A percentile compares a stretch with the other conserved stretches of the same genome.
Conservation (phyloP, 768 basidiomycete species). For the Boletellus ananas region DNA sequence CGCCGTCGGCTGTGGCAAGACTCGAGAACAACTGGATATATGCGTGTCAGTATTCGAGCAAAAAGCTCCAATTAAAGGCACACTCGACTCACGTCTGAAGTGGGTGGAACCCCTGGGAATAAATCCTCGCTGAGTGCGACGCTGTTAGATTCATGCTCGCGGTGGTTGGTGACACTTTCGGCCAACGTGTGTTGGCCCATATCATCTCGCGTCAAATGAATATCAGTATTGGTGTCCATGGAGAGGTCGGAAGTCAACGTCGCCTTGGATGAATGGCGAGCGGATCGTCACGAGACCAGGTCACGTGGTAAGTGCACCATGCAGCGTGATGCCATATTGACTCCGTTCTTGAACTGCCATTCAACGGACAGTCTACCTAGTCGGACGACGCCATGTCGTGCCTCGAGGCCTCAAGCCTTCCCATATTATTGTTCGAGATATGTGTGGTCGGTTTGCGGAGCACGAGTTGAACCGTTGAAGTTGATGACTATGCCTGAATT, state of each 20-base stretch:
- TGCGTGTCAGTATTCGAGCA: neutral
- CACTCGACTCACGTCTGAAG: constrained; percentile 5
- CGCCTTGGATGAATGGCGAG: neutral
- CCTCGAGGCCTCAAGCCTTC: neutral
- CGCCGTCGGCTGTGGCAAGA: neutral
- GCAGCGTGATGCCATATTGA: too few species aligned
- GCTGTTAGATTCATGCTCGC: neutral
- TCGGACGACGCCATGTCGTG: neutral
- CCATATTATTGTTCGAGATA: neutral
- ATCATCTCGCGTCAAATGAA: neutral
- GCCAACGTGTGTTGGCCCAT: neutral
- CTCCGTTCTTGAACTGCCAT: too few species aligned
- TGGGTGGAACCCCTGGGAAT: neutral
- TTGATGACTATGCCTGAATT: neutral
- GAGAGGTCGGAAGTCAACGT: neutral
- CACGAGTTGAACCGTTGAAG: neutral
- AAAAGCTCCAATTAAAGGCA: neutral
- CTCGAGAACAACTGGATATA: constrained; percentile 12
- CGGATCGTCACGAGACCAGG: neutral
- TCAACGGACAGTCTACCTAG: neutral
- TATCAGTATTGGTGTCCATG: constrained; percentile 9
- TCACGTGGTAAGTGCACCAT: constrained; percentile 16
- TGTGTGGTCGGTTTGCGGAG: neutral
- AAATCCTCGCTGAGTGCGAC: neutral
- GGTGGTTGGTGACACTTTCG: neutral